Evolutionary conservation across 2,329 filamentous ascomycete species (phyloP).

Genomic region (Trichoderma atroviride): DNA sequence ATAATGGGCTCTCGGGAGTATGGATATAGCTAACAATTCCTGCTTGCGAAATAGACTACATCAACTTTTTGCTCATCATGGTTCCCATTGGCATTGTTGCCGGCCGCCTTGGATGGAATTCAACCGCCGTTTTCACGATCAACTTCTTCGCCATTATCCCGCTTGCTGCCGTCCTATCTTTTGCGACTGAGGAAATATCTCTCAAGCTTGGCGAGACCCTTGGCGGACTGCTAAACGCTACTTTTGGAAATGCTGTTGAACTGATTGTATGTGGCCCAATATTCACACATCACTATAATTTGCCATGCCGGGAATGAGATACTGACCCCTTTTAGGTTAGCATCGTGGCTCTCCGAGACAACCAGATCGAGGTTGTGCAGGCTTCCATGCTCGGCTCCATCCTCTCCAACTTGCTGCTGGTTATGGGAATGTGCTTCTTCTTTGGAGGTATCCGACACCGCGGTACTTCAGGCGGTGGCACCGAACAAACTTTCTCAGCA

Average conservation of each 20-base stretch:
- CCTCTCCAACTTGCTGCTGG: slow-evolving; percentile 88
- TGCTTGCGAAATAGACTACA: slow-evolving; percentile 49
- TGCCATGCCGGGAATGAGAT: background rate
- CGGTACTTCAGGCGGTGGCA: slow-evolving; percentile 57
- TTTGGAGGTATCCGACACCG: slow-evolving; percentile 69
- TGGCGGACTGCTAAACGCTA: slow-evolving; percentile 74
- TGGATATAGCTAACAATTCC: background rate
- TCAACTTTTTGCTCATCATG: slow-evolving; percentile 72
- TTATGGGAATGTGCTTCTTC: slow-evolving; percentile 79
- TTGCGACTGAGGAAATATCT: slow-evolving; percentile 77
- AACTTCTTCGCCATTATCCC: slow-evolving; percentile 84
- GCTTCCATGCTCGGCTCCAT: slow-evolving; percentile 97
- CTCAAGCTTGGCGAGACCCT: slow-evolving; percentile 72
- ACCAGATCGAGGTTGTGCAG: slow-evolving; percentile 94
- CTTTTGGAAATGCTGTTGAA: slow-evolving; percentile 80
- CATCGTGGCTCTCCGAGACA: slow-evolving; percentile 82
- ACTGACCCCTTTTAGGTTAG: slow-evolving; percentile 65
- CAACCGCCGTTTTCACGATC: slow-evolving; percentile 70
- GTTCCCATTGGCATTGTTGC: slow-evolving; percentile 74
- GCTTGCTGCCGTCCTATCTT: slow-evolving; percentile 71
- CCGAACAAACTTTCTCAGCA: slow-evolving; percentile 72
- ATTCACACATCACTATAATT: background rate
- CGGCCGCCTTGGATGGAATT: slow-evolving; percentile 63
- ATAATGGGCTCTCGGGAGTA: background rate
- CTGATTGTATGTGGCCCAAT: slow-evolving; percentile 61